Evolutionary conservation across 139 green algal genomes (phyloP).

Genomic region (Coelastrella sp.): DNA sequence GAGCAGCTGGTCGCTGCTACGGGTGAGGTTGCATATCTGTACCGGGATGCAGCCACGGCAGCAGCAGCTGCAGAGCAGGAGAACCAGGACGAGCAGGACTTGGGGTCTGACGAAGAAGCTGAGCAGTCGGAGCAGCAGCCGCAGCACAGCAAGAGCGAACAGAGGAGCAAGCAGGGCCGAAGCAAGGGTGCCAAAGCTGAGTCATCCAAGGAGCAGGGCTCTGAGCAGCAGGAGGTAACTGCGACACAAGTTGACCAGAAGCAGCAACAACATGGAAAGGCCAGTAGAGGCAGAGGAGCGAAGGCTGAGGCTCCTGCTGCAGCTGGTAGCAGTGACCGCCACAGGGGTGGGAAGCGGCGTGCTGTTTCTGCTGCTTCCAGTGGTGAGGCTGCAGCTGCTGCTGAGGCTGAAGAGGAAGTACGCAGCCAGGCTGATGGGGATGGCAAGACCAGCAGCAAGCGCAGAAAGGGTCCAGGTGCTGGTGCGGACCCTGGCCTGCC

Average conservation of each 20-base stretch:
- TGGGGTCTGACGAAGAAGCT: neutral
- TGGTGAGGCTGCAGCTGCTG: neutral
- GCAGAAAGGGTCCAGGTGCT: slow-evolving; percentile 1
- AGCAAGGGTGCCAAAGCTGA: neutral
- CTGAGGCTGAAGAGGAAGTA: neutral
- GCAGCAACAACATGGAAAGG: neutral
- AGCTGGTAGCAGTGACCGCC: too few relatives aligned
- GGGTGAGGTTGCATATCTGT: slow-evolving; percentile 15
- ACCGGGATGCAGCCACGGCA: neutral
- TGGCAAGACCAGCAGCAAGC: neutral
- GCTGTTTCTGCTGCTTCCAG: neutral
- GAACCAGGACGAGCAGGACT: neutral
- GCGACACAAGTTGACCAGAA: neutral
- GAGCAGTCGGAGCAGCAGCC: neutral
- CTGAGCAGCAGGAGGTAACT: neutral
- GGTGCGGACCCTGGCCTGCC: slow-evolving; percentile 8
- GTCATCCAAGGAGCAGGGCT: neutral
- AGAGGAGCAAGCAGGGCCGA: neutral
- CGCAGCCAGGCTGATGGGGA: neutral
- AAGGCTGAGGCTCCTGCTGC: too few relatives aligned
- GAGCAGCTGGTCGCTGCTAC: slow-evolving; percentile 20
- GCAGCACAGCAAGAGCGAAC: slow-evolving; percentile 9
- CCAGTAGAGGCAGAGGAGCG: neutral
- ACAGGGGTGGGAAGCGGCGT: neutral
- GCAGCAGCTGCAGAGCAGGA: neutral